These are phyloP conservation scores for Spergularia bocconei DNA, from an alignment of 148 eudicot genomes.

Conservation along the genomic window DNA sequence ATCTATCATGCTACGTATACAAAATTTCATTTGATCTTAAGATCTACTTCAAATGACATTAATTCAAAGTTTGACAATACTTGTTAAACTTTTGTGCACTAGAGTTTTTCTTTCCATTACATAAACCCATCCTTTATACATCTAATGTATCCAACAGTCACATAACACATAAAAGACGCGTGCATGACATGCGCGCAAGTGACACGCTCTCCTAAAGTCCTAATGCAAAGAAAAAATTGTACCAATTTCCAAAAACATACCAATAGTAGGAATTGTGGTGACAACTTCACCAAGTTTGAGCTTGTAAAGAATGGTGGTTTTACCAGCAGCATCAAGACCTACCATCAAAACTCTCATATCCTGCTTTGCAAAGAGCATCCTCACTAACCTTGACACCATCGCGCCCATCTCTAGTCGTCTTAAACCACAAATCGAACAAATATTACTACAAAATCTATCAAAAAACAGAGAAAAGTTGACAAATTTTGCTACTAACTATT, in stretches of 20 bases:
- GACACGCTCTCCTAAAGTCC: no score
- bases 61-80: no score
- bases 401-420: constrained; percentile 50
- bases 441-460: not conserved
- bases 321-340: constrained; percentile 85
- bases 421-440: not conserved
- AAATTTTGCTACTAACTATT: not conserved
- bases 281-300: constrained; percentile 84
- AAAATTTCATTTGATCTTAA: not conserved
- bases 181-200: no score
- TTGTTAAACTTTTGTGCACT: no score
- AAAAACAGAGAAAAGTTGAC: not conserved
- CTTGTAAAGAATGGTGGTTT: constrained; percentile 82
- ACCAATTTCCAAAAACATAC: constrained; percentile 22
- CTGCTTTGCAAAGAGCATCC: constrained; percentile 57
- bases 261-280: constrained; percentile 80
- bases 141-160: no score
- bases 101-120: no score
- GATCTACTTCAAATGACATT: no score
- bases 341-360: constrained; percentile 93
- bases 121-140: no score
- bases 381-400: constrained; percentile 51
- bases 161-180: no score
- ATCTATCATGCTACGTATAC: not conserved
- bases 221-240: no score